Conservation (phyloP, 1,284 basidiomycete genomes). For the Marasmius tenuissimus region DNA sequence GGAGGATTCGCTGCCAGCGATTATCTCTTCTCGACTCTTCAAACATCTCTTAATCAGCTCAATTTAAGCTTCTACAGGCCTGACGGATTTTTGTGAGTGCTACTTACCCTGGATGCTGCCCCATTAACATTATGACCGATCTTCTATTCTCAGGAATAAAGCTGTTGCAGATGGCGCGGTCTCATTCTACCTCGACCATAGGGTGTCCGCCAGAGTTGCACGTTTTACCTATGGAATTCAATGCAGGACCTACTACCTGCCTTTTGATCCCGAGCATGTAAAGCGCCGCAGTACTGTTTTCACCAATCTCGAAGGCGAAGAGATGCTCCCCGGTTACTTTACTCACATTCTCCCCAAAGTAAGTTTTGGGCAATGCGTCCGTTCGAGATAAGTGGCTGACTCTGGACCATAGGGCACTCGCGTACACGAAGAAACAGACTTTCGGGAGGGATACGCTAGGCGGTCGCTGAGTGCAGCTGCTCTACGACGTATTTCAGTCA, state of each 20-base stretch:
- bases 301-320: conserved; percentile 22
- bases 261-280: conserved; percentile 33
- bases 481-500: background rate
- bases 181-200: conserved; percentile 49
- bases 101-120: background rate
- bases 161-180: conserved; percentile 57
- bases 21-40: conserved; percentile 42
- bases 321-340: conserved; percentile 26
- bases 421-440: conserved; percentile 6
- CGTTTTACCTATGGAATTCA: conserved; percentile 42
- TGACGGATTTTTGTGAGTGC: conserved; percentile 40
- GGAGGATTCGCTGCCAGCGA: conserved; percentile 55
- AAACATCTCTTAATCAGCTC: conserved; percentile 26
- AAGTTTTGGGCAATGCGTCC: background rate
- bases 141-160: conserved; percentile 33
- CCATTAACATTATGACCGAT: background rate
- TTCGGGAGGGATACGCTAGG: conserved; percentile 2
- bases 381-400: background rate
- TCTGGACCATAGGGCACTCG: background rate
- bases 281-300: conserved; percentile 21
- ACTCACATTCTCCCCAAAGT: conserved; percentile 30
- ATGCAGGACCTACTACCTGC: conserved; percentile 27
- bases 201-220: conserved; percentile 46
- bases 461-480: background rate
- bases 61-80: conserved; percentile 35